phyloP scores from a whole-genome alignment of 495 filamentous ascomycete genomes.

The Penicillium longicatenatum region DNA sequence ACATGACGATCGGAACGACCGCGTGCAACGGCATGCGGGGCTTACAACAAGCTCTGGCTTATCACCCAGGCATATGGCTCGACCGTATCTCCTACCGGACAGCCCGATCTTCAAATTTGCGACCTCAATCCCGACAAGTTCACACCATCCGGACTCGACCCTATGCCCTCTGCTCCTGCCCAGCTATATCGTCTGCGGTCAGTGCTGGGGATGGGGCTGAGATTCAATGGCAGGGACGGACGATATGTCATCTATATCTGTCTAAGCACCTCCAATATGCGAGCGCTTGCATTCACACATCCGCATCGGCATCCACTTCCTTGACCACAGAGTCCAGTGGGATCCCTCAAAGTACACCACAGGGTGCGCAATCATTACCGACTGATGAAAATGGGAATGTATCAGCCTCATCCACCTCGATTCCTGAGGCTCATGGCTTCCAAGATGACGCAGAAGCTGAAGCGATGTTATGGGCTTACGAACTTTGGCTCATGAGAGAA shows the following conservation, averaged over 20 bases:
- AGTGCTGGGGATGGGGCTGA: not conserved
- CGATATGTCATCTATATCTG: not conserved
- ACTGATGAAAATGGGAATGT: not conserved
- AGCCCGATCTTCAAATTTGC: not conserved
- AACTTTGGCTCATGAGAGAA: not conserved
- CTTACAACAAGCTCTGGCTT: conserved; percentile 2
- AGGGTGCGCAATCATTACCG: not conserved
- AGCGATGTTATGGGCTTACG: not conserved
- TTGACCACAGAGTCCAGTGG: not conserved
- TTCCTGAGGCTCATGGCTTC: not conserved
- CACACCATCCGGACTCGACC: conserved; percentile 7
- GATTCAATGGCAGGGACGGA: not conserved
- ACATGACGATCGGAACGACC: conserved; percentile 15
- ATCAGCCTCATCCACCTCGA: not conserved
- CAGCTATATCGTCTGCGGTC: not conserved
- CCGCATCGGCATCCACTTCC: not conserved
- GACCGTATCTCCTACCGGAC: not conserved
- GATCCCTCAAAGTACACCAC: not conserved
- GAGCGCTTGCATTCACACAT: not conserved
- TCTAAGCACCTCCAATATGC: not conserved
- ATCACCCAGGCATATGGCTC: not conserved
- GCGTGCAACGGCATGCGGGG: conserved; percentile 9
- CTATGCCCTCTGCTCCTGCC: not conserved
- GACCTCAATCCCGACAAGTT: conserved; percentile 5
- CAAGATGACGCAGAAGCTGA: not conserved